Base-by-base conservation (phyloP, 2,329 filamentous ascomycete genomes). In the Colletotrichum sp. region DNA sequence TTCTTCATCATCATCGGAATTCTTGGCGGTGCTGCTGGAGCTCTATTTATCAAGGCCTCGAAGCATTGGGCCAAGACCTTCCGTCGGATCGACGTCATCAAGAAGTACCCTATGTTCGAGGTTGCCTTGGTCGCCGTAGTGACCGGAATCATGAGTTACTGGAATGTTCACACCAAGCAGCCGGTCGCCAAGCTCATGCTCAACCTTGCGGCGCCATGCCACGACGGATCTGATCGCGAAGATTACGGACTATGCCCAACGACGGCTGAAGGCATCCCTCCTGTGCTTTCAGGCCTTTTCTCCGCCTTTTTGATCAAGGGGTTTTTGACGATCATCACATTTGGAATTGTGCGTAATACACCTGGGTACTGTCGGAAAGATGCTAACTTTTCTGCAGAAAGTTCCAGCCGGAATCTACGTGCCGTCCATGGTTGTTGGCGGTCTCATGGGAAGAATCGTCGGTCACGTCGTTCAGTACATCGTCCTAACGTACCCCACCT, bases 401-500 rank as follows among this genome's bases (percentile, higher is more conserved):
- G 93, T 98, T 1, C 97, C 97, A 12, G 96, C 96, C 1, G 97
- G 97, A 77, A 98, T 99, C 79, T 99, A 99, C 80, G 96, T 99
- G 3, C 97, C 97, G 5, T 98, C 96, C 80, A 99, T 99, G 97
- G 97, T 98, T 32, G 95, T 98, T 22, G 97, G 97, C 78, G 97
- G 97, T 81, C 87, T 99, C 22, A 93, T 98, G 87, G 96, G 96
- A 34, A 93, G 96, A 9, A 93, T 97, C 60, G 91, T 98, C 15
- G 97, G 97, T 2, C 97, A 98, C 83, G 84, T 93, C 8, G 92
- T 96, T 1, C 96, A 98, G 82, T 96, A 94, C 85, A 85, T 95
- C 68, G 95, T 96, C 8, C 88, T 97, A 72, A 90, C 89, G 34
- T 94, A 93, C 80, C 94, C 95, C 0, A 86, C 92, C 70, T 94